Evolutionary conservation across 164 flowering plant genomes (phyloP).

Genomic region (Tinospora cordifolia): DNA sequence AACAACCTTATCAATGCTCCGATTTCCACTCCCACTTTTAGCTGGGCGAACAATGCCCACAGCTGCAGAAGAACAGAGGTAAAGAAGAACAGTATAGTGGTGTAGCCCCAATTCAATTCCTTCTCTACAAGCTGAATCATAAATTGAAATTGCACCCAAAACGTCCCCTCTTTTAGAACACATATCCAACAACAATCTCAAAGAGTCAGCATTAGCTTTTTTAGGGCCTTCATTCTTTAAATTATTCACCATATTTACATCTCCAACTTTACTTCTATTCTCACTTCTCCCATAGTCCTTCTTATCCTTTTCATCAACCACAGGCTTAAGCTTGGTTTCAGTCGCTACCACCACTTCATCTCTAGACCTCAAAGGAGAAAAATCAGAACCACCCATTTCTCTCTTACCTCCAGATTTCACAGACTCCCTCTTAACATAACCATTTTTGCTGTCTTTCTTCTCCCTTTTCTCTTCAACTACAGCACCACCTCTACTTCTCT

Average conservation of each 20-base stretch:
- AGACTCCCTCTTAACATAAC: slow-evolving; percentile 10
- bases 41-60: slow-evolving; percentile 63
- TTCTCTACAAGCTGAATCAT: slow-evolving; percentile 53
- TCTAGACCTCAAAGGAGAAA: slow-evolving; percentile 26
- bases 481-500: slow-evolving; percentile 13
- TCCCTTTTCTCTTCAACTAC: slow-evolving; percentile 12
- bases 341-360: slow-evolving; percentile 11
- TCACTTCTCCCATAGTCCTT: slow-evolving; percentile 16
- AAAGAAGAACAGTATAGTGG: slow-evolving; percentile 65
- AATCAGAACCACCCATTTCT: slow-evolving; percentile 21
- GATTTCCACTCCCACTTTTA: slow-evolving; percentile 56
- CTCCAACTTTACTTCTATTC: slow-evolving; percentile 12
- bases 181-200: slow-evolving; percentile 53
- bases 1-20: slow-evolving; percentile 26
- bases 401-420: not conserved
- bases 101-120: slow-evolving; percentile 56
- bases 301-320: slow-evolving; percentile 7
- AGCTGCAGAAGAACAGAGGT: slow-evolving; percentile 87
- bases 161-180: slow-evolving; percentile 78
- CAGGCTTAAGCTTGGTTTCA: slow-evolving; percentile 9
- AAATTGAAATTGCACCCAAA: slow-evolving; percentile 54
- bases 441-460: slow-evolving; percentile 9
- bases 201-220: slow-evolving; percentile 26
- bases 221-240: slow-evolving; percentile 24
- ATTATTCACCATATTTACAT: slow-evolving; percentile 14